Evolutionary conservation across 2,329 filamentous ascomycete genomes (phyloP), one percentile per base, ranked within the genome.

Genomic region (Alternaria triticina): DNA sequence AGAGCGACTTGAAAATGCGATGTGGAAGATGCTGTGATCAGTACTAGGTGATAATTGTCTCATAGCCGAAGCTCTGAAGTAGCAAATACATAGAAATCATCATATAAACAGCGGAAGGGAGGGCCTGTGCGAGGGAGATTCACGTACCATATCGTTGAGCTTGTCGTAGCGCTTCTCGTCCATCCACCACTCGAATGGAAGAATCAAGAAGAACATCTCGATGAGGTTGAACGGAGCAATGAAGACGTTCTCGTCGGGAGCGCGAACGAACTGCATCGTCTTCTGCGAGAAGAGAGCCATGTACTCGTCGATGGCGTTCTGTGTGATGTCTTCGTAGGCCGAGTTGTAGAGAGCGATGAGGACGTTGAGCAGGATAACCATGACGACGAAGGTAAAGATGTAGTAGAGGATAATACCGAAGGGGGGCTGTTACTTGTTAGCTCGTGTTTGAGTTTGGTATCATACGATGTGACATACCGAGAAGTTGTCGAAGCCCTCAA

Each of bases 1-100:
- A 51, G 9, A 6, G 6, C 28, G 13, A 27, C 11, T 44, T 46
- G 50, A 30, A 45, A 50, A 33, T 44, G 51, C 28, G 2, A 30
- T 17, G 44, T 55, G 51, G 15, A 46, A 25, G 25, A 33, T 56
- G 59, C 20, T 66, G 49, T 78, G 81, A 89, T 96, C 93, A 96
- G 93, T 87, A 88, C 88, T 86, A 70, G 92, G 94, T 95, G 91
- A 91, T 89, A 88, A 86, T 96, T 90, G 93, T 99, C 95, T 99
- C 96, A 98, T 97, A 84, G 93, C 94, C 89, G 84, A 86, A 89
- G 93, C 94, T 99, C 96, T 97, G 95, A 98, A 99, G 96, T 98
- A 98, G 96, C 96, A 98, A 98, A 98, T 98, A 98, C 94, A 93
- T 83, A 84, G 83, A 88, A 89, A 91, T 88, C 95, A 98, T 98